A percentile compares a stretch with the other conserved stretches of the same genome.
These are phyloP conservation scores for Podospora tetraspora DNA, from an alignment of 495 filamentous ascomycete genomes.

Conservation along the genomic window DNA sequence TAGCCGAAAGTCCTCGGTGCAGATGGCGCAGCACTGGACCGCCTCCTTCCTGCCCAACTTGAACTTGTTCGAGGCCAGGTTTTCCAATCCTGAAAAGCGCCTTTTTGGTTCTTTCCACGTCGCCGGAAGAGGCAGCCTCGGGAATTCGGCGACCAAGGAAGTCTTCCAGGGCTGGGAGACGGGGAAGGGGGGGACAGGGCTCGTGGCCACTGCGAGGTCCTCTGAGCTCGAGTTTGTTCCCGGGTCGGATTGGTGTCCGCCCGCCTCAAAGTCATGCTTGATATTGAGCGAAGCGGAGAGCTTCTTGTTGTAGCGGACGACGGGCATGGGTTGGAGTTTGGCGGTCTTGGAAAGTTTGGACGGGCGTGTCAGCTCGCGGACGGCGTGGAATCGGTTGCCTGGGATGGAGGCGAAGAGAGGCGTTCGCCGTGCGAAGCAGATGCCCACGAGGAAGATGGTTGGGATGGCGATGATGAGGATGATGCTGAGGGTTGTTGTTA, in stretches of 20 bases:
- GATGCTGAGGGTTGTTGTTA: constrained; percentile 9
- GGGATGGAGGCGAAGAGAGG: constrained; percentile 5
- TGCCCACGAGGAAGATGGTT: constrained; percentile 10
- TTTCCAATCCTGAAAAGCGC: not conserved
- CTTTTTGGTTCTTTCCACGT: not conserved
- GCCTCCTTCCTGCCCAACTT: not conserved
- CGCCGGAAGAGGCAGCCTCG: not conserved
- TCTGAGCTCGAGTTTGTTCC: not conserved
- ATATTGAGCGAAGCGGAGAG: not conserved
- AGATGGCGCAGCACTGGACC: constrained; percentile 16
- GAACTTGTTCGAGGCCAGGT: not conserved
- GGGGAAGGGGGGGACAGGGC: not conserved
- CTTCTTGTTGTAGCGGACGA: not conserved
- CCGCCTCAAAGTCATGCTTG: not conserved
- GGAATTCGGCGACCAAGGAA: not conserved
- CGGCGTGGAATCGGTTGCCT: not conserved
- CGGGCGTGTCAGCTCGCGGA: not conserved
- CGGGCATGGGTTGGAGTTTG: not conserved
- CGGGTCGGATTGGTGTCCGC: not conserved
- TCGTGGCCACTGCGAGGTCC: not conserved
- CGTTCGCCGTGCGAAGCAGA: constrained; percentile 13
- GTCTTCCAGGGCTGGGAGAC: not conserved
- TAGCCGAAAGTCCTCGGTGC: constrained; percentile 78
- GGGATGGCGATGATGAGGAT: constrained; percentile 11
- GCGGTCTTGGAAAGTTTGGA: not conserved